A percentile compares a stretch with the other conserved stretches of the same genome.
phyloP scores from a whole-genome alignment of 2,329 filamentous ascomycete genomes.

The Fusarium irregulare region DNA sequence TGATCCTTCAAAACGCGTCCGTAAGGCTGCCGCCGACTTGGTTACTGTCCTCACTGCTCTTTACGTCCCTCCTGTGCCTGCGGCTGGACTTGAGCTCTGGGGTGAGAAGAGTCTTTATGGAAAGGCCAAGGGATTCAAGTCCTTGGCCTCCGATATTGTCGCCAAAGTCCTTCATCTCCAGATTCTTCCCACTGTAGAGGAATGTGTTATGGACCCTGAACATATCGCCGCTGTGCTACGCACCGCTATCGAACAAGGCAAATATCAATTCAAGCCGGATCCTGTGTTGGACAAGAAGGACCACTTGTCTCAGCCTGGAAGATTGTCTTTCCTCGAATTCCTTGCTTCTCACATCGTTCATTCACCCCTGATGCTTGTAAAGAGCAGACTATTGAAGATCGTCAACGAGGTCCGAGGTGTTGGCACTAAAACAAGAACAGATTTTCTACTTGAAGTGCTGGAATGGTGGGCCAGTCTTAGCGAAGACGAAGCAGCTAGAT shows the following conservation, averaged over 20 bases:
- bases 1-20: constrained; percentile 80
- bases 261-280: constrained; percentile 50
- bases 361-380: constrained; percentile 76
- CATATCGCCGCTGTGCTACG: constrained; percentile 74
- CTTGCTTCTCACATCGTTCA: constrained; percentile 77
- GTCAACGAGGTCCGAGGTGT: constrained; percentile 80
- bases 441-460: constrained; percentile 80
- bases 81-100: constrained; percentile 65
- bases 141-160: constrained; percentile 68
- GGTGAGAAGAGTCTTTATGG: constrained; percentile 75
- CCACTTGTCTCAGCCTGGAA: constrained; percentile 68
- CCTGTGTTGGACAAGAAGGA: constrained; percentile 62
- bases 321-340: constrained; percentile 75
- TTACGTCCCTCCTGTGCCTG: constrained; percentile 54
- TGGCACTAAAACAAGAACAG: constrained; percentile 74
- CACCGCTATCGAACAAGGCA: constrained; percentile 55
- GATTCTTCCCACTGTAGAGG: constrained; percentile 82
- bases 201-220: constrained; percentile 82
- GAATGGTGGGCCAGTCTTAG: constrained; percentile 73
- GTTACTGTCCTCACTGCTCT: constrained; percentile 65
- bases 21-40: constrained; percentile 78
- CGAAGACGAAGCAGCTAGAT: constrained; percentile 60
- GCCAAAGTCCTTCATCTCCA: constrained; percentile 72
- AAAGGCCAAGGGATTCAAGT: constrained; percentile 62
- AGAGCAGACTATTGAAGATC: constrained; percentile 76